Percentiles rank a stretch among this genome's conserved stretches.
Evolutionary conservation across 2,329 filamentous ascomycete species (phyloP).

Genomic region (Fusarium sp.): DNA sequence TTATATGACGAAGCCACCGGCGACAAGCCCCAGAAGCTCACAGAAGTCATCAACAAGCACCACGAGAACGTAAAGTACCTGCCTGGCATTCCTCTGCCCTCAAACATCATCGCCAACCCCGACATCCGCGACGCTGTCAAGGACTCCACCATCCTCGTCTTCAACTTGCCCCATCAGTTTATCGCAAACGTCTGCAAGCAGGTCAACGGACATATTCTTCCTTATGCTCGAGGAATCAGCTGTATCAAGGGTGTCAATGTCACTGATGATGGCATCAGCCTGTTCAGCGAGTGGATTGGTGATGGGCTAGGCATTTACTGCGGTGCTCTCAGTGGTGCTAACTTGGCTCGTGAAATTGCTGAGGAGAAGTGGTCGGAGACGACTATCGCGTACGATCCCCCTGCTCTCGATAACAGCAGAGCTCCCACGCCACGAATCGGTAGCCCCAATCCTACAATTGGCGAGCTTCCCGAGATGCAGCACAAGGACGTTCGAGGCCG

Average conservation of each 20-base stretch:
- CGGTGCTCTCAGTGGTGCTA: conserved; percentile 93
- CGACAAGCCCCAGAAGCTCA: conserved; percentile 84
- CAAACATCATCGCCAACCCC: conserved; percentile 87
- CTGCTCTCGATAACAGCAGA: conserved; percentile 82
- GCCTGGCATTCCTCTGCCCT: conserved; percentile 83
- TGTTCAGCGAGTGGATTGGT: conserved; percentile 96
- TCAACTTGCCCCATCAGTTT: conserved; percentile 97
- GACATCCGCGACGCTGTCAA: conserved; percentile 83
- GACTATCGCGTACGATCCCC: conserved; percentile 95
- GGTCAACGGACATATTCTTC: conserved; percentile 87
- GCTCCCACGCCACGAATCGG: conserved; percentile 67
- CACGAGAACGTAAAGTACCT: conserved; percentile 99
- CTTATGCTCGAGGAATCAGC: conserved; percentile 91
- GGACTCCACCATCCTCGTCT: conserved; percentile 88
- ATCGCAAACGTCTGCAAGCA: conserved; percentile 88
- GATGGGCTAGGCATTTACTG: conserved; percentile 94
- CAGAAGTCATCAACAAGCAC: conserved; percentile 86
- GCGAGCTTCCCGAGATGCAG: conserved; percentile 67
- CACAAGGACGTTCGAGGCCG: conserved; percentile 78
- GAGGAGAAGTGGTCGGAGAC: conserved; percentile 97
- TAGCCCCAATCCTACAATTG: conserved; percentile 62
- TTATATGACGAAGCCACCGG: conserved; percentile 75
- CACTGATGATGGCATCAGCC: conserved; percentile 82
- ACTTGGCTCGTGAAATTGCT: conserved; percentile 95
- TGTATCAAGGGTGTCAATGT: conserved; percentile 99